These are phyloP conservation scores for Syncephalastrum contaminatum DNA, from an alignment of 371 early-diverging fungal genomes.

Conservation along the genomic window DNA sequence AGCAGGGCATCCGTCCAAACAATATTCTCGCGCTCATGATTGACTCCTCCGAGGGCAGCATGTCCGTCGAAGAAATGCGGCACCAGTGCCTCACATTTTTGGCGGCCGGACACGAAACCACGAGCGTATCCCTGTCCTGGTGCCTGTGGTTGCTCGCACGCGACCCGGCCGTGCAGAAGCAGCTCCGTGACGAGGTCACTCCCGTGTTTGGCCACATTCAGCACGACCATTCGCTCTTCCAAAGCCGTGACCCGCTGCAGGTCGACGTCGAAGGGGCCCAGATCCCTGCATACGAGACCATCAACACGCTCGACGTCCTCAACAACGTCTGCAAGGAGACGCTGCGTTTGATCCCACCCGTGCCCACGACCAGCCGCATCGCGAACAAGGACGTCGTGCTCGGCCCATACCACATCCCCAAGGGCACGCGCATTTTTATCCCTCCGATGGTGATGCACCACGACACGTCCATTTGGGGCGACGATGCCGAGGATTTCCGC, in stretches of 20 bases:
- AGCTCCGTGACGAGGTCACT: constrained; percentile 42
- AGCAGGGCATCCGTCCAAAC: constrained; percentile 14
- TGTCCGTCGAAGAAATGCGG: constrained; percentile 26
- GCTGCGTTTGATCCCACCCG: constrained; percentile 52
- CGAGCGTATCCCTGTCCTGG: constrained; percentile 55
- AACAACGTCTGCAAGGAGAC: constrained; percentile 55
- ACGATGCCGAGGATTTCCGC: constrained; percentile 59
- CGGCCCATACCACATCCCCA: constrained; percentile 45
- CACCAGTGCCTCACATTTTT: constrained; percentile 29
- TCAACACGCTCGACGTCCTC: constrained; percentile 44
- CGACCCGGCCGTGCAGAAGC: constrained; percentile 42
- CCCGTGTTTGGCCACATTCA: constrained; percentile 2
- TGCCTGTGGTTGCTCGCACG: constrained; percentile 52
- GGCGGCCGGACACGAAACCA: constrained; percentile 53
- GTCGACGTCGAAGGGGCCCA: constrained; percentile 17
- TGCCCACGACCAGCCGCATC: constrained; percentile 46
- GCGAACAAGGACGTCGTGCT: constrained; percentile 40
- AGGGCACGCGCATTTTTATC: constrained; percentile 49
- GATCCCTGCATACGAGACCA: constrained; percentile 41
- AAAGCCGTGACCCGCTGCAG: no score
- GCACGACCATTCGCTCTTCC: not conserved
- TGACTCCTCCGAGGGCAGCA: constrained; percentile 27
- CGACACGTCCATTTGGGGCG: constrained; percentile 59
- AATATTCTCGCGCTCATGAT: constrained; percentile 40
- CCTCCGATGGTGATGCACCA: constrained; percentile 46